Conservation (phyloP, 768 basidiomycete species). For the Sistotremastrum suecicum region DNA sequence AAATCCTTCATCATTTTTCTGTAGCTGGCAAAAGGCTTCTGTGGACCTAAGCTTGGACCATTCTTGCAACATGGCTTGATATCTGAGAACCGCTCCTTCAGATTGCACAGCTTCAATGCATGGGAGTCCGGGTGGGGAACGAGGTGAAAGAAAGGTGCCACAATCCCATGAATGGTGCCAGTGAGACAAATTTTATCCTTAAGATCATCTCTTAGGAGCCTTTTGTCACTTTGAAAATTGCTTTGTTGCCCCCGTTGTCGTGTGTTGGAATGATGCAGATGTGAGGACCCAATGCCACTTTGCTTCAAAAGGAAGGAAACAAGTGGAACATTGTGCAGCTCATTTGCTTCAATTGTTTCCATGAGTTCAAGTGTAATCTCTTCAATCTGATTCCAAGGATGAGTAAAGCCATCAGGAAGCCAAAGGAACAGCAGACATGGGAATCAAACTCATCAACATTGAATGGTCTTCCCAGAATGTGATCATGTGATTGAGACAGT, state of each 20-base stretch:
- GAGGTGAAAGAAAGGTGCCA: no score
- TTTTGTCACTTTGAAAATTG: no score
- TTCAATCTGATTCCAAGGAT: not conserved
- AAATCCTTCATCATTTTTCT: no score
- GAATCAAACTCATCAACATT: not conserved
- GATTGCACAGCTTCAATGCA: no score
- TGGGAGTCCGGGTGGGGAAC: no score
- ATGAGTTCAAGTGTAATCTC: not conserved
- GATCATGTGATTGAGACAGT: constrained; percentile 1
- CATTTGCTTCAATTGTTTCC: constrained; percentile 40
- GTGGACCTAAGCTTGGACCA: no score
- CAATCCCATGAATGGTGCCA: no score
- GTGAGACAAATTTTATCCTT: no score
- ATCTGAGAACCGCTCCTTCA: no score
- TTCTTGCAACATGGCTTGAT: no score
- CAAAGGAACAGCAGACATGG: not conserved
- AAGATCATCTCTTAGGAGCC: no score
- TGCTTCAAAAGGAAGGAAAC: constrained; percentile 49
- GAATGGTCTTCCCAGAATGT: constrained; percentile 1
- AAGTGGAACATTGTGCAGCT: constrained; percentile 44
- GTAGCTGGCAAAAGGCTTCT: no score
- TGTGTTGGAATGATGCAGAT: constrained; percentile 27
- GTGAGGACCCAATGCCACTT: constrained; percentile 19
- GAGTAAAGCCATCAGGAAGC: constrained; percentile 1
- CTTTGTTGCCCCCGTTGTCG: constrained; percentile 25